Base-by-base conservation (phyloP, 352 stramenopile genomes). In the Phytophthora ramorum region DNA sequence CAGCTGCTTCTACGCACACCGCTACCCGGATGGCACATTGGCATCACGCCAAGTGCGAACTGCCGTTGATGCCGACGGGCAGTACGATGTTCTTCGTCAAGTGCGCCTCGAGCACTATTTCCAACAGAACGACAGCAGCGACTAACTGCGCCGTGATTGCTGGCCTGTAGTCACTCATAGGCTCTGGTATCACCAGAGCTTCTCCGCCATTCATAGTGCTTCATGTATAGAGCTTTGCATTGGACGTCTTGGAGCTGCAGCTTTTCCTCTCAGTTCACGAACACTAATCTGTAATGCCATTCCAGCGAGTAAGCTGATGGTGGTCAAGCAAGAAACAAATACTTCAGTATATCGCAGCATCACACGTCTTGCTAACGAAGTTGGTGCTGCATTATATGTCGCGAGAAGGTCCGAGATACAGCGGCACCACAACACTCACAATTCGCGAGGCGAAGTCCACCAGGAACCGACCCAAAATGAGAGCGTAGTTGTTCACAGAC, bases 1-100 rank as follows among this genome's bases (percentile, higher is more conserved):
- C 34, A 93, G 81, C 69, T 96, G 89, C 61, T 95, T 95, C 72
- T 96, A 95, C 70, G 84, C 83, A 34, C 89, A 96, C 50, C 79
- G 82, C 16, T 91, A 81, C 51, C 64, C 79, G 10, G 83, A 92
- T 20, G 89, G 89, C 28, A 85, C 78, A 12, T 63, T 89, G 35
- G 82, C 82, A 14, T 58, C 62, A 17, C 82, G 82, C n/a, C 50
- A 89, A 53, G 80, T 93, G 57, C 83, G 87, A 67, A 93, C 83
- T 7, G 85, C 83, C 2, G 68, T 92, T 10, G 83, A 95, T 59
- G 58, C 79, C 0, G 83, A 93, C 14, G 87, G 87, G 14, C 81
- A 92, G 32, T 90, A 92, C 68, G 83, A 91, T 60, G 83, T 91
- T 35, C 75, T 93, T 53, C 79, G 83, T 44, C 76, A 93, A 74